Conservation (phyloP, 176 grass and related monocot species). For the Lolium perenne region DNA sequence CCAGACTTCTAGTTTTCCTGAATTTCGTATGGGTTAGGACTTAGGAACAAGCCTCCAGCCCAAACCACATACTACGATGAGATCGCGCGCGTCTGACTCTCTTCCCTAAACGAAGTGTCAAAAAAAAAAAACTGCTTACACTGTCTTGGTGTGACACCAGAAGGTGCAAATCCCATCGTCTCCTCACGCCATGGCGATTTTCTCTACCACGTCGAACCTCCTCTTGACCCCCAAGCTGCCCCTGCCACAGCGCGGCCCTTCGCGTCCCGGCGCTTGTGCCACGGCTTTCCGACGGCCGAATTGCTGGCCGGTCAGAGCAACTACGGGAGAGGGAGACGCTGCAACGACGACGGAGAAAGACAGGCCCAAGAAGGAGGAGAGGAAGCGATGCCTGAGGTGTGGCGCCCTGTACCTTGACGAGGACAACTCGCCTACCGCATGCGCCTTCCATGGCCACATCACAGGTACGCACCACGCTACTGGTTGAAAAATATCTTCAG, state of each 20-base stretch:
- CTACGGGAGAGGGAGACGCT: background rate
- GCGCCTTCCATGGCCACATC: constrained; percentile 83
- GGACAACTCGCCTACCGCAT: constrained; percentile 63
- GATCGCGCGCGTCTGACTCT: too few relatives aligned
- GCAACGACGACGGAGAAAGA: background rate
- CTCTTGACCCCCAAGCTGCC: background rate
- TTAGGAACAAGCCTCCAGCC: background rate
- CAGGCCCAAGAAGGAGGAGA: background rate
- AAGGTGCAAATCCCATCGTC: background rate
- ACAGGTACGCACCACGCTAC: constrained; percentile 40
- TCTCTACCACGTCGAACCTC: background rate
- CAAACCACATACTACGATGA: background rate
- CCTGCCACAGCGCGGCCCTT: background rate
- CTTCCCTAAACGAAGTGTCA: too few relatives aligned
- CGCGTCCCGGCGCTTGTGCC: too few relatives aligned
- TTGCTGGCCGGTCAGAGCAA: background rate
- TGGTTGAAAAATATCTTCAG: constrained; percentile 8
- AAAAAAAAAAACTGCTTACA: too few relatives aligned
- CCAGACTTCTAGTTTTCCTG: background rate
- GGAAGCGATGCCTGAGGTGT: constrained; percentile 73
- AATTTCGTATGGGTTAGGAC: background rate
- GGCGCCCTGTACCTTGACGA: constrained; percentile 57
- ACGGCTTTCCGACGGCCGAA: background rate
- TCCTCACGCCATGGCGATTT: constrained; percentile 3
- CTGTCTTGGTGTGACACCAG: too few relatives aligned